Percentiles rank a stretch among this genome's conserved stretches.
phyloP scores from a whole-genome alignment of 2,329 filamentous ascomycete genomes.

The Aspergillus sp. region DNA sequence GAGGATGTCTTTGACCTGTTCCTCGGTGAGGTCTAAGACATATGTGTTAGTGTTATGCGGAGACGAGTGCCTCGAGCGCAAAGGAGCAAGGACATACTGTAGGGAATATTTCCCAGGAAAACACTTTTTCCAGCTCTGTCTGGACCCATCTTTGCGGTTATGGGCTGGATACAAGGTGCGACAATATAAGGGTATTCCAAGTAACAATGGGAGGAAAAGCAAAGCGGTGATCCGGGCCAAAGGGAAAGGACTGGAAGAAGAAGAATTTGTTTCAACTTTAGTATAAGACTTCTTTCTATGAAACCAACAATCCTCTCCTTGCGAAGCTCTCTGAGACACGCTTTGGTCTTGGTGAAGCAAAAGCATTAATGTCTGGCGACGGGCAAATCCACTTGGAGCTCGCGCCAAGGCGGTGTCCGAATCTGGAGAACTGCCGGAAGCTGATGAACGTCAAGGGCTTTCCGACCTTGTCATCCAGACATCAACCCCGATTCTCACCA shows the following conservation, averaged over 20 bases:
- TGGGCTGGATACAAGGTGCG: not conserved
- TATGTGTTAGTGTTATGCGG: not conserved
- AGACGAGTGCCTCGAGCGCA: no score
- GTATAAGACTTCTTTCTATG: not conserved
- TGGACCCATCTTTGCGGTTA: conserved; percentile 39
- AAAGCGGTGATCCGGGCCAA: not conserved
- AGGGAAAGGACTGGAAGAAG: not conserved
- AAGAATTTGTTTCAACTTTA: not conserved
- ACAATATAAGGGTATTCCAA: not conserved
- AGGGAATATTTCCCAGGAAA: conserved; percentile 61
- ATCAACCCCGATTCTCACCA: conserved; percentile 22
- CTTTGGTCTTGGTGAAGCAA: not conserved
- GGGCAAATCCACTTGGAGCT: not conserved
- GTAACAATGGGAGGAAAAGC: not conserved
- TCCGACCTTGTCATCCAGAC: conserved; percentile 27
- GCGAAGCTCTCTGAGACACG: not conserved
- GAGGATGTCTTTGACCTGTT: conserved; percentile 93
- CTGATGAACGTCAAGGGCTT: conserved; percentile 22
- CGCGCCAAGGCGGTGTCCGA: conserved; percentile 25
- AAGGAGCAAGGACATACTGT: conserved; percentile 63
- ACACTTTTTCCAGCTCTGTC: conserved; percentile 47
- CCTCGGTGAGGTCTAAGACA: conserved; percentile 81
- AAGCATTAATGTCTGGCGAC: not conserved
- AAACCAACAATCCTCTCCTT: not conserved
- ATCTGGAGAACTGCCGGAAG: conserved; percentile 22